Evolutionary conservation across 2,329 filamentous ascomycete species (phyloP).

Genomic region (Apiospora sp.): DNA sequence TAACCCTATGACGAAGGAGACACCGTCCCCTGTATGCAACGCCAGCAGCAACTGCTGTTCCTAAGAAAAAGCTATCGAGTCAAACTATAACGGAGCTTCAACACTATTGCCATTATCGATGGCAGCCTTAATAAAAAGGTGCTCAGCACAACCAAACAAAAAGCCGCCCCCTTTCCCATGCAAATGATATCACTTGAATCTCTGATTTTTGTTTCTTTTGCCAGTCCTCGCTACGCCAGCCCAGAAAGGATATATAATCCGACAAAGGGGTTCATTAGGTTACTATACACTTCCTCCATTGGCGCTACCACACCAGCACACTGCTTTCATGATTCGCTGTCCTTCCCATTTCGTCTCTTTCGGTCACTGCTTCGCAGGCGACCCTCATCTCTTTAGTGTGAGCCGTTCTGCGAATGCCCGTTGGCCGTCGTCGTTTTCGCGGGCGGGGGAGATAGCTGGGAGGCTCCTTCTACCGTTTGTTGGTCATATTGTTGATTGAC

Average conservation of each 20-base stretch:
- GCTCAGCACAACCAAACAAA: neutral
- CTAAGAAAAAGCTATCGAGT: constrained; percentile 3
- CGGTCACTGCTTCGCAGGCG: constrained; percentile 3
- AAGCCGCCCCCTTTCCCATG: neutral
- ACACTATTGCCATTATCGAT: neutral
- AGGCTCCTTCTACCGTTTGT: constrained; percentile 36
- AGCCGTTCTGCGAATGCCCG: constrained; percentile 19
- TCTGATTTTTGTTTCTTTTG: constrained; percentile 19
- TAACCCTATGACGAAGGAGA: constrained; percentile 4
- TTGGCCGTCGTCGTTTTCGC: neutral
- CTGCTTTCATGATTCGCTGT: neutral
- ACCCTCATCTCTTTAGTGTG: constrained; percentile 18
- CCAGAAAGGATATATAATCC: constrained; percentile 21
- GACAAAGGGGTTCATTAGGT: constrained; percentile 17
- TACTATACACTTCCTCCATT: constrained; percentile 15
- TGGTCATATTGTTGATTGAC: constrained; percentile 40
- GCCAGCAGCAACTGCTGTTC: neutral
- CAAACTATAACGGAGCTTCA: neutral
- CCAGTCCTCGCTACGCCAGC: constrained; percentile 16
- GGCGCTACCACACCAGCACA: neutral
- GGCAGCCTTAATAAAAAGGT: neutral
- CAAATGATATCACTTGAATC: constrained; percentile 15
- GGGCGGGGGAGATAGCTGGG: constrained; percentile 28
- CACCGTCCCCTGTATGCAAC: neutral
- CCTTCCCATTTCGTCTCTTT: neutral